Evolutionary conservation across 352 stramenopile species (phyloP).

Genomic region (Phytophthora nicotianae): DNA sequence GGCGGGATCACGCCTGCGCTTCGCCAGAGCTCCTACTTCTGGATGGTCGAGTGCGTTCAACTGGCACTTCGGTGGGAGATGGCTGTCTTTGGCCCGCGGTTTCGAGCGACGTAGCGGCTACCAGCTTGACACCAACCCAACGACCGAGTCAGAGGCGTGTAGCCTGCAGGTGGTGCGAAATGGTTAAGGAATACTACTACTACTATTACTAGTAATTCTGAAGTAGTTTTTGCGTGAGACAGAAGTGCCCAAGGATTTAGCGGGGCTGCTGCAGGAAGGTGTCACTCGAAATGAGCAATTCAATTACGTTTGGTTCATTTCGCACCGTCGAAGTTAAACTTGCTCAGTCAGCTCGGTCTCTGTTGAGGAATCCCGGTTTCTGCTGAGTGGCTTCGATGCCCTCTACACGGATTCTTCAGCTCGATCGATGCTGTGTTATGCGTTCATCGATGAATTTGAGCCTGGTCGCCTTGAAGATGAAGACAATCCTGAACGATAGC

Average conservation of each 20-base stretch:
- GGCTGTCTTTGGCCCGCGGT: constrained; percentile 38
- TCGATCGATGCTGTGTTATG: too few species aligned
- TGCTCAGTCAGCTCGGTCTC: too few species aligned
- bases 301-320: not conserved
- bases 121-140: constrained; percentile 1
- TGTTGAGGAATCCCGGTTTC: too few species aligned
- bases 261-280: not conserved
- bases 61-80: constrained; percentile 49
- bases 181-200: too few species aligned
- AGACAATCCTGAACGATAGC: not conserved
- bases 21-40: constrained; percentile 45
- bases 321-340: too few species aligned
- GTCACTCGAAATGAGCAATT: not conserved
- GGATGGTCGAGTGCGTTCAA: constrained; percentile 48
- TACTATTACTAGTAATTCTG: too few species aligned
- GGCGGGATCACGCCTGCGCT: constrained; percentile 40
- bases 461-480: not conserved
- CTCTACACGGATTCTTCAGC: too few species aligned
- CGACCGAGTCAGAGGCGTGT: too few species aligned
- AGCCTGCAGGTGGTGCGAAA: too few species aligned
- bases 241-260: too few species aligned
- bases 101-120: constrained; percentile 20
- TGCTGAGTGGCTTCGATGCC: too few species aligned
- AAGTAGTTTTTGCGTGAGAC: too few species aligned
- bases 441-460: not conserved